Base-by-base conservation (phyloP, 116 monocot species). In the Zostera marina region DNA sequence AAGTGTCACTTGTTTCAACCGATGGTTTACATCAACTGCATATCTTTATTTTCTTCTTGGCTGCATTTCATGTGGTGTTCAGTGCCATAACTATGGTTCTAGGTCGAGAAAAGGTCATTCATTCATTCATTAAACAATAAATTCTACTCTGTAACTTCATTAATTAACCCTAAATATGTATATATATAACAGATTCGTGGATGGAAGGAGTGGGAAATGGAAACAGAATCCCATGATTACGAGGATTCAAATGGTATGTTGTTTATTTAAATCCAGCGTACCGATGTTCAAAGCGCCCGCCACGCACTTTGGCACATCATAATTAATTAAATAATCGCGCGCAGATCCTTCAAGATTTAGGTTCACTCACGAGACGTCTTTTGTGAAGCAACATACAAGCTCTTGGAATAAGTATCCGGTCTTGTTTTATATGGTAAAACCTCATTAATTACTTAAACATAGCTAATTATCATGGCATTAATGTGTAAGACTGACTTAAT, bases 41-140 rank as follows among this genome's bases (percentile, higher is more conserved):
- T 57, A 88, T 94, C 53, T 94, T 94, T 75, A 84, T 94, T 19
- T 94, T 94, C 62, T 94, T 94, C 75, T 69, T 94, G 38, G 94
- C 94, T 19, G 74, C 81, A 41, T 81, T 84, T 62, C 94, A 94
- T 72, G 88, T 88, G 24, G 23, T 77, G 25, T 75, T 61, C 39
- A 87, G 88, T 82, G 88, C 79, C 54, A 40, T 66, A 52, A 94
- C 88, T 11, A 94, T 94, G 94, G 68, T 77, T 13, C 75, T 94
- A 15, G 94, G 94, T 59, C 77, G 88, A 67, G 84, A 76, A 44
- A 94, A 94, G 93, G 93, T 93, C 47, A 57, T 55, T 20, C 40
- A 17, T 32, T 3, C 5, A 32, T 32, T 32, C n/a, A n/a, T n/a
- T n/a, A n/a, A n/a, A n/a, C n/a, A n/a, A n/a, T n/a, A n/a, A n/a